Percentiles rank a stretch among this genome's conserved stretches.
phyloP scores from a whole-genome alignment of 768 basidiomycete species.

The Lentinula sp. region DNA sequence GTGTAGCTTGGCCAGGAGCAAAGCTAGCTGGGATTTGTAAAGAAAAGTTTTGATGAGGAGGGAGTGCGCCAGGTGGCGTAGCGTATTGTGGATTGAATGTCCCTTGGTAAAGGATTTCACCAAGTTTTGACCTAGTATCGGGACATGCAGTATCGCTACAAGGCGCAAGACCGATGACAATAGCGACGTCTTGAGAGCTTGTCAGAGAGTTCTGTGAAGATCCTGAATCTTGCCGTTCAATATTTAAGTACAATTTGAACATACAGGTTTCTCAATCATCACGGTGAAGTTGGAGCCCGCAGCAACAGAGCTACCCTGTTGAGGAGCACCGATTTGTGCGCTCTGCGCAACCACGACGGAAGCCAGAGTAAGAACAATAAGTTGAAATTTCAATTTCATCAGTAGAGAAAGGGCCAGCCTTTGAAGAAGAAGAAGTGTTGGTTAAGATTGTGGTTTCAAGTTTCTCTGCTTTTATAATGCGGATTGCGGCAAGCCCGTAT shows the following conservation, averaged over 20 bases:
- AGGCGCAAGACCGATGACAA: constrained; percentile 23
- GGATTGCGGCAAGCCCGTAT: neutral
- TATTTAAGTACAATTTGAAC: neutral
- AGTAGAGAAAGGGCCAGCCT: neutral
- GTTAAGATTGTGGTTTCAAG: neutral
- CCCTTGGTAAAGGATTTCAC: constrained; percentile 27
- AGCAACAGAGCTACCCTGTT: neutral
- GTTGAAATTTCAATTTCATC: neutral
- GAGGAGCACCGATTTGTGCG: neutral
- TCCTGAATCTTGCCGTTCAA: neutral
- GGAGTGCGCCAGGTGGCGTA: constrained; percentile 16
- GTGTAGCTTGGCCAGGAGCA: constrained; percentile 22
- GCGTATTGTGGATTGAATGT: constrained; percentile 22
- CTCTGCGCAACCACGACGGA: neutral
- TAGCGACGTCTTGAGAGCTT: constrained; percentile 19
- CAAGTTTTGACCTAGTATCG: constrained; percentile 19
- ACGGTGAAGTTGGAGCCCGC: constrained; percentile 1
- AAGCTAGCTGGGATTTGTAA: constrained; percentile 28
- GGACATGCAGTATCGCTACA: constrained; percentile 19
- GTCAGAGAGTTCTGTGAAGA: constrained; percentile 13
- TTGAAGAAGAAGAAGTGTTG: neutral
- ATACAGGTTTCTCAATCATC: neutral
- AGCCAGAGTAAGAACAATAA: neutral
- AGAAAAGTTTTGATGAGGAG: constrained; percentile 41
- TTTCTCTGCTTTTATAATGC: neutral